Base-by-base conservation (phyloP, 306 rosid genomes). In the Delonix regia region DNA sequence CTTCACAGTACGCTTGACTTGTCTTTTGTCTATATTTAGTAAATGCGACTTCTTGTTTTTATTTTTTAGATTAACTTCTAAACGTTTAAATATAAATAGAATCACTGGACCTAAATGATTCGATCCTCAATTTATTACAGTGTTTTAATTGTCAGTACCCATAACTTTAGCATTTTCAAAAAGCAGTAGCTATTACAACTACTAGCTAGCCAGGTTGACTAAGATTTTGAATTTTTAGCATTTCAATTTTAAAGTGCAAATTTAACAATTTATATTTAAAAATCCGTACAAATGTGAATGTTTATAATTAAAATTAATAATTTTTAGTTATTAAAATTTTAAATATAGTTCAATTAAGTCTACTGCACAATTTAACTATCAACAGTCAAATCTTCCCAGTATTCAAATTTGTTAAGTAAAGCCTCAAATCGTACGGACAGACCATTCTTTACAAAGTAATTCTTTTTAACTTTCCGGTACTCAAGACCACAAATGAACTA, bases 401-500 rank as follows among this genome's bases (percentile, higher is more conserved):
- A n/a, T n/a, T n/a, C n/a, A n/a, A n/a, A n/a, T n/a, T n/a, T n/a
- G n/a, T n/a, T n/a, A n/a, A n/a, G n/a, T n/a, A n/a, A n/a, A n/a
- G n/a, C n/a, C n/a, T n/a, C n/a, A 60, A 60, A 45, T 45, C 64
- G 49, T 12, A 44, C 49, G 49, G 12, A 16, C 11, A 44, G 2
- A 44, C 49, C 49, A 44, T 44, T n/a, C n/a, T n/a, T n/a, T n/a
- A n/a, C n/a, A n/a, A n/a, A n/a, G n/a, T n/a, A n/a, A n/a, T n/a
- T n/a, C n/a, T n/a, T 44, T 1, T 44, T 38, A 30, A 4, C 33
- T 25, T 69, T 47, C 42, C 36, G 55, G 38, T 56, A 74, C 73
- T 82, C 86, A 82, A 78, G 74, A 78, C 75, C 64, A 72, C n/a
- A 74, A 75, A 79, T 47, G 73, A 56, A 79, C 83, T 25, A 73